Conservation (phyloP, 2,329 filamentous ascomycete genomes). For the Dactylellina haptotyla region DNA sequence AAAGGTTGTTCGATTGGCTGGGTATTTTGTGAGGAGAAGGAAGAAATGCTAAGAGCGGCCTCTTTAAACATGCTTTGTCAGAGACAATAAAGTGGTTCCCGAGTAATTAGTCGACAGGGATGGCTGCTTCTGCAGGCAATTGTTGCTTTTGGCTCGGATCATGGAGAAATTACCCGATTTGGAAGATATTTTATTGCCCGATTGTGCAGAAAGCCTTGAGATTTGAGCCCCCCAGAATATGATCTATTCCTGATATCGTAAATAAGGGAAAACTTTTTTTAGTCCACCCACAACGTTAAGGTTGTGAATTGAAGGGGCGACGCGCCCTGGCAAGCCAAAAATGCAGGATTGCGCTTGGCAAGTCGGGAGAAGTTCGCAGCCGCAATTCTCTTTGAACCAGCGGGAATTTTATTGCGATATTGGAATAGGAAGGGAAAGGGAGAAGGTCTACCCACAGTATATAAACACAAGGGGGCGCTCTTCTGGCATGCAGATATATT, state of each 20-base stretch:
- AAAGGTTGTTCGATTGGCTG: slow-evolving; percentile 7
- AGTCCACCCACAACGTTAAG: slow-evolving; percentile 22
- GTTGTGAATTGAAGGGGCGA: slow-evolving; percentile 29
- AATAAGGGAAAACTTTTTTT: not conserved
- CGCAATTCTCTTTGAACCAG: not conserved
- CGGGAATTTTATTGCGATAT: slow-evolving; percentile 1
- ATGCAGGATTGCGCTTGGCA: slow-evolving; percentile 38
- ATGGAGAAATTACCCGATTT: slow-evolving; percentile 9
- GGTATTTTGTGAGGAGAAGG: not conserved
- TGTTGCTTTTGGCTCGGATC: slow-evolving; percentile 1
- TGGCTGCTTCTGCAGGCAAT: too few species aligned
- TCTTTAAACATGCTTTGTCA: slow-evolving; percentile 5
- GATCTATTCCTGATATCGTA: slow-evolving; percentile 30
- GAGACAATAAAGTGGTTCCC: not conserved
- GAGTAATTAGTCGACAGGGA: not conserved
- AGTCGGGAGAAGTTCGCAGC: not conserved
- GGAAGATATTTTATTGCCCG: slow-evolving; percentile 22
- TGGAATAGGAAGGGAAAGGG: not conserved
- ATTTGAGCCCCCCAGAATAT: not conserved
- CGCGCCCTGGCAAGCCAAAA: slow-evolving; percentile 20
- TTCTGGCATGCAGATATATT: not conserved
- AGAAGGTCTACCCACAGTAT: slow-evolving; percentile 7
- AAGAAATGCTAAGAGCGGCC: not conserved
- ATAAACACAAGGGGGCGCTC: slow-evolving; percentile 29
- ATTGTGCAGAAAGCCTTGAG: too few species aligned